Conservation (phyloP, 2,329 filamentous ascomycete genomes). For the Grosmannia huntii region DNA sequence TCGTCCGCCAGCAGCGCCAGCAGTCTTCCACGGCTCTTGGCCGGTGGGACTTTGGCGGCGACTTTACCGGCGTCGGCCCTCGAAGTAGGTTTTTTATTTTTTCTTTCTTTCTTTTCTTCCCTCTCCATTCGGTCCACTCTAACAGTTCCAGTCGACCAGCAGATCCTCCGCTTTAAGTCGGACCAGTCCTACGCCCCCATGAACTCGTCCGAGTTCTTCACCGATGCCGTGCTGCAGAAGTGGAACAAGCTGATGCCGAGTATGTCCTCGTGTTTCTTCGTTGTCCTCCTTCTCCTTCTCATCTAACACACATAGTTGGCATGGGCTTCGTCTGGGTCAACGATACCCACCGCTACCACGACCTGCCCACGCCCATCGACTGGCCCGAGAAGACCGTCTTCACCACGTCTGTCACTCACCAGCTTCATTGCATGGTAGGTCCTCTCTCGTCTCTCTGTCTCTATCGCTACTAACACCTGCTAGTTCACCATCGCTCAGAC, state of each 20-base stretch:
- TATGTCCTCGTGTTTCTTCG: conserved; percentile 7
- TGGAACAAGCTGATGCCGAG: conserved; percentile 25
- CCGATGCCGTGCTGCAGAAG: conserved; percentile 19
- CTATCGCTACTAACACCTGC: not conserved
- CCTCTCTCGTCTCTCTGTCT: not conserved
- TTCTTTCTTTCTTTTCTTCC: no score
- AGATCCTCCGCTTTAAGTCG: conserved; percentile 20
- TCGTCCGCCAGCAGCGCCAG: conserved; percentile 20
- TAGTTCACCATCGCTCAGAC: conserved; percentile 26
- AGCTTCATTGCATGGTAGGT: conserved; percentile 20
- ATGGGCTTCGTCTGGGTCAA: conserved; percentile 25
- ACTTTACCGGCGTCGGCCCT: conserved; percentile 24
- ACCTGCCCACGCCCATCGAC: conserved; percentile 22
- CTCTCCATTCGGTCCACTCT: not conserved
- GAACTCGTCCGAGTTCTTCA: conserved; percentile 25
- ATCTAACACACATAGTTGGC: conserved; percentile 13
- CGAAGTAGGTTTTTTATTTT: conserved; percentile 13
- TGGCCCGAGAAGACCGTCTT: conserved; percentile 23
- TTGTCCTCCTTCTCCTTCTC: no score
- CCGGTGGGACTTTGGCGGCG: conserved; percentile 21
- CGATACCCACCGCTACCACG: conserved; percentile 22
- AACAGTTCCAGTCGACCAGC: conserved; percentile 16
- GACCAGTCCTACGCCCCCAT: conserved; percentile 22
- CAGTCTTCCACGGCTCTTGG: conserved; percentile 3
- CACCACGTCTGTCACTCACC: conserved; percentile 24